Base-by-base conservation (phyloP, 2,329 filamentous ascomycete genomes). In the Fusarium burgessii region DNA sequence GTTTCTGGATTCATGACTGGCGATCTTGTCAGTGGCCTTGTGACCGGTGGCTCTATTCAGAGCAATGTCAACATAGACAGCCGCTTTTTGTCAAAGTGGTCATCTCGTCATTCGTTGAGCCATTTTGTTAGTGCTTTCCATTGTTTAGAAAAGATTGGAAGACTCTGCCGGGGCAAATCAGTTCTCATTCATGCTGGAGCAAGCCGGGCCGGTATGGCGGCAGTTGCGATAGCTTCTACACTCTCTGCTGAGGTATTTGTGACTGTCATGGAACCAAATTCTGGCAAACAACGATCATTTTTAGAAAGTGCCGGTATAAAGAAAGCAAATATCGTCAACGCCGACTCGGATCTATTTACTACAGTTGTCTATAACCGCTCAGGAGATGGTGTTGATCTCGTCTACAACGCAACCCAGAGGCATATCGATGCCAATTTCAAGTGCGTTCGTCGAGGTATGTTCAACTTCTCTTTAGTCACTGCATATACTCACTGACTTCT, bases 151-250 rank as follows among this genome's bases (percentile, higher is more conserved):
- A 71, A 77, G 27, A 38, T 78, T n/a, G 80, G 79, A 32, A 76
- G 79, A 40, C 55, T 76, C 20, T 51, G 57, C 10, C 45, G 41
- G n/a, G 72, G 73, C 6, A 74, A 78, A 12, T 79, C 69, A 5
- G 78, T 86, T 7, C 77, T 88, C 7, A 77, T 88, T 20, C 83
- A 85, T 55, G 79, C 80, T 13, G 85, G 81, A 6, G 80, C 82
- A 7, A 83, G 84, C 50, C 78, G 79, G 0, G 77, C 82, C 23
- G 85, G 86, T 2, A 78, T 84, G 40, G 82, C 82, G 13, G 84
- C 83, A 5, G 70, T 87, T 5, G 78, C 80, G 14, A 66, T 87
- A 5, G 82, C 83, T 27, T 76, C 71, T 46, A 60, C 76, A 3
- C 67, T 78, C 10, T 83, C 80, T 2, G 81, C 80, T 12, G 77